Percentiles rank a stretch among this genome's conserved stretches.
Conservation (phyloP, 768 basidiomycete species). For the Kwoniella botswanensis region DNA sequence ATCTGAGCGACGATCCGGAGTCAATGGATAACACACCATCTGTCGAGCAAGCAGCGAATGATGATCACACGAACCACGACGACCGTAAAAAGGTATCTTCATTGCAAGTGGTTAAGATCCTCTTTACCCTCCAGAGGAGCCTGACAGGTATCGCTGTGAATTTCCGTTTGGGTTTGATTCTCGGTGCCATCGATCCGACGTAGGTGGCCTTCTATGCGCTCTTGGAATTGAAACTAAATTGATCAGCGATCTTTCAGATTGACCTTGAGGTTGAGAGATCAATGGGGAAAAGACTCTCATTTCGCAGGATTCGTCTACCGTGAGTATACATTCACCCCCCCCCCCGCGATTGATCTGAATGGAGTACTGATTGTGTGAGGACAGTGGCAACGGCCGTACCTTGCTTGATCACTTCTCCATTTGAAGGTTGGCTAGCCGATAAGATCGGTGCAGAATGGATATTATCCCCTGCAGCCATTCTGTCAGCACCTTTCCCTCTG, state of each 20-base stretch:
- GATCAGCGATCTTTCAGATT: not conserved
- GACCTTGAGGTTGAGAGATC: slow-evolving; percentile 19
- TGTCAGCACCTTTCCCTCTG: slow-evolving; percentile 24
- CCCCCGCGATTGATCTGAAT: not conserved
- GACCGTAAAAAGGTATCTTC: slow-evolving; percentile 10
- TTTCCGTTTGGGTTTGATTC: slow-evolving; percentile 15
- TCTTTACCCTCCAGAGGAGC: slow-evolving; percentile 19
- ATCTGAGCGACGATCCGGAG: not conserved
- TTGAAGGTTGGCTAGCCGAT: slow-evolving; percentile 30
- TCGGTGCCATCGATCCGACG: slow-evolving; percentile 32
- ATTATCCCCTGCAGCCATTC: slow-evolving; percentile 9
- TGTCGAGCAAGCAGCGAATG: not conserved
- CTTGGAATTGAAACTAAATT: not conserved
- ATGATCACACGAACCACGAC: not conserved
- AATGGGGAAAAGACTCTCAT: slow-evolving; percentile 30
- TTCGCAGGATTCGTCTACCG: slow-evolving; percentile 34
- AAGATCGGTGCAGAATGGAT: slow-evolving; percentile 31
- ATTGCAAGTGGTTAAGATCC: slow-evolving; percentile 22
- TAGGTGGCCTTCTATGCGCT: not conserved
- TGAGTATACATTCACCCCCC: slow-evolving; percentile 1
- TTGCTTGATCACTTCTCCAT: slow-evolving; percentile 27
- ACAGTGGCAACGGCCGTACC: slow-evolving; percentile 28
- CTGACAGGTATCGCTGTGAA: slow-evolving; percentile 19
- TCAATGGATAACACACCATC: not conserved
- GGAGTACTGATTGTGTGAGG: not conserved